Percentiles rank a stretch among this genome's conserved stretches.
Conservation (phyloP, 2,329 filamentous ascomycete genomes). For the Paramyrothecium roridum region DNA sequence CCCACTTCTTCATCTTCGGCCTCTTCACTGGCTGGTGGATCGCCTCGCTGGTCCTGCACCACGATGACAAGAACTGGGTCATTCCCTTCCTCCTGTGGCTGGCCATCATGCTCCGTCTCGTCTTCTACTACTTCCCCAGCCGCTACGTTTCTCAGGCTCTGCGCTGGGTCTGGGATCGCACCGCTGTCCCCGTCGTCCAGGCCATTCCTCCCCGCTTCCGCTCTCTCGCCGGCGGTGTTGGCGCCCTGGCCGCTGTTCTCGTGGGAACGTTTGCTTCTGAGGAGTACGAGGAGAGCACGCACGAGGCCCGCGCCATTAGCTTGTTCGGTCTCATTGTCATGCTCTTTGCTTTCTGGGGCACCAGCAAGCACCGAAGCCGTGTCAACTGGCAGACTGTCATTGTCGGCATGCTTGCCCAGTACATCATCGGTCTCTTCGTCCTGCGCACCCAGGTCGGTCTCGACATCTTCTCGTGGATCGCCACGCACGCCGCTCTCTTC, state of each 20-base stretch:
- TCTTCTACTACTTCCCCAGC: constrained; percentile 72
- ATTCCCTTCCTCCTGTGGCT: constrained; percentile 83
- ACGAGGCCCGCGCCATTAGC: constrained; percentile 75
- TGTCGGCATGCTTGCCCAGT: constrained; percentile 84
- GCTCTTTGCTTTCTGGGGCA: constrained; percentile 63
- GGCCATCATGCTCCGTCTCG: constrained; percentile 66
- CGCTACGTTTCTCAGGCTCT: constrained; percentile 64
- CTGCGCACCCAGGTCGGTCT: constrained; percentile 76
- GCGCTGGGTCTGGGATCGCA: constrained; percentile 64
- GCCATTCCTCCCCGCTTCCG: constrained; percentile 66
- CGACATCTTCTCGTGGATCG: constrained; percentile 91
- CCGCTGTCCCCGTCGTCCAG: constrained; percentile 54
- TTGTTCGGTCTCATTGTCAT: constrained; percentile 75
- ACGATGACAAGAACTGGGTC: constrained; percentile 73
- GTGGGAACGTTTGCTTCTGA: constrained; percentile 72
- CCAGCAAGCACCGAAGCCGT: constrained; percentile 64
- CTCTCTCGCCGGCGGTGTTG: constrained; percentile 56
- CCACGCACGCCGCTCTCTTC: constrained; percentile 67
- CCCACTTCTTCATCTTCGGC: constrained; percentile 42
- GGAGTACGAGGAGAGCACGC: constrained; percentile 72
- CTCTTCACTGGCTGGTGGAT: constrained; percentile 69
- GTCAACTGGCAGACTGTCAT: constrained; percentile 79
- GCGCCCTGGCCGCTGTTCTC: constrained; percentile 71
- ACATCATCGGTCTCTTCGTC: constrained; percentile 85
- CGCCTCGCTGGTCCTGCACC: constrained; percentile 68